Evolutionary conservation across 2,329 filamentous ascomycete genomes (phyloP).

Genomic region (Diaporthe ilicicola): DNA sequence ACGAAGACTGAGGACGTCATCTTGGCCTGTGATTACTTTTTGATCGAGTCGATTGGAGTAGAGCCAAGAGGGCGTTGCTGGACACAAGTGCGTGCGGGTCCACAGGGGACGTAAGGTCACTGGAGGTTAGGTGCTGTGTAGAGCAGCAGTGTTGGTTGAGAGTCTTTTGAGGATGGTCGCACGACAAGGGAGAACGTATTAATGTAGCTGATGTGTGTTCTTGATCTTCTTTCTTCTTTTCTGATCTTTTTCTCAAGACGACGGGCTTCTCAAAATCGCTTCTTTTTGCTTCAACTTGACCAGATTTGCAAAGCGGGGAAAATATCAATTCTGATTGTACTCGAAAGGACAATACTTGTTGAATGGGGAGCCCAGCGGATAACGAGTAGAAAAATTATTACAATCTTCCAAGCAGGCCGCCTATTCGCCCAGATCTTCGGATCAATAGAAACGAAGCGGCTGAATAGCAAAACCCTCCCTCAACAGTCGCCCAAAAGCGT

Average conservation of each 20-base stretch:
- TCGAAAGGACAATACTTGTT: conserved; percentile 44
- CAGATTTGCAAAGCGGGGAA: conserved; percentile 45
- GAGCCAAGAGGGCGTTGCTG: conserved; percentile 20
- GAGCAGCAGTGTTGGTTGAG: conserved; percentile 32
- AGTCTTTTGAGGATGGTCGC: conserved; percentile 20
- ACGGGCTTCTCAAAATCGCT: conserved; percentile 33
- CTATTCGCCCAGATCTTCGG: conserved; percentile 34
- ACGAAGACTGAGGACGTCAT: conserved; percentile 99
- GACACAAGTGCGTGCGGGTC: conserved; percentile 12
- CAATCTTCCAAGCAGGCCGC: conserved; percentile 42
- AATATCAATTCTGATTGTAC: conserved; percentile 64
- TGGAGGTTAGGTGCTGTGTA: conserved; percentile 33
- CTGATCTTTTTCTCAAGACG: conserved; percentile 35
- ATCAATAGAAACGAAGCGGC: conserved; percentile 36
- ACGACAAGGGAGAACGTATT: conserved; percentile 21
- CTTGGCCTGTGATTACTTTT: conserved; percentile 45
- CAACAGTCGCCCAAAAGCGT: conserved; percentile 31
- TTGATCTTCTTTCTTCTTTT: conserved; percentile 35
- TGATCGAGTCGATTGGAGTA: conserved; percentile 3
- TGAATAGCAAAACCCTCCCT: conserved; percentile 37
- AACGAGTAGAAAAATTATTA: conserved; percentile 45
- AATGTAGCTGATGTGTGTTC: conserved; percentile 33
- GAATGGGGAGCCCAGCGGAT: conserved; percentile 42
- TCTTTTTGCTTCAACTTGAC: conserved; percentile 38
- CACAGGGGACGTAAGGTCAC: conserved; percentile 18